Evolutionary conservation across 192 early-diverging fungal genomes (phyloP).

Genomic region (Umbelopsis vinacea): DNA sequence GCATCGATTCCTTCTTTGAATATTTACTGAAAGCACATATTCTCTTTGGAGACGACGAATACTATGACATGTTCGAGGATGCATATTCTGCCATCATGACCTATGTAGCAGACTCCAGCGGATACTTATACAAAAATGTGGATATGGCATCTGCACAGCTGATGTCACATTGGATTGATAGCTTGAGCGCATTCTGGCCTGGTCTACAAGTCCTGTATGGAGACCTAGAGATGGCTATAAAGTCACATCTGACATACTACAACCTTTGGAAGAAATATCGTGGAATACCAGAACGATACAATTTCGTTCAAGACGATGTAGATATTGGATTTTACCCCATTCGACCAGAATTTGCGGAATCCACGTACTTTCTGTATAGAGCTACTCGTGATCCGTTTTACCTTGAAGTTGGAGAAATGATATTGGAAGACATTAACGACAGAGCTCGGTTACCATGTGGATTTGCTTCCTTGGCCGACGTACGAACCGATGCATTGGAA

Average conservation of each 20-base stretch:
- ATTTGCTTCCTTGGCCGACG: slow-evolving; percentile 73
- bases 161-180: slow-evolving; percentile 81
- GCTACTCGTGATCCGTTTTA: slow-evolving; percentile 93
- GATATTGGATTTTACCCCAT: slow-evolving; percentile 81
- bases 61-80: slow-evolving; percentile 74
- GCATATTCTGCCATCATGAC: slow-evolving; percentile 72
- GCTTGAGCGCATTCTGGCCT: slow-evolving; percentile 89
- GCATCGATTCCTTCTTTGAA: slow-evolving; percentile 92
- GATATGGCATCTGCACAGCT: slow-evolving; percentile 75
- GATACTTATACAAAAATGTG: slow-evolving; percentile 88
- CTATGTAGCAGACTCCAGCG: slow-evolving; percentile 67
- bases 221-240: slow-evolving; percentile 84
- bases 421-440: slow-evolving; percentile 79
- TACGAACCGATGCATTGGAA: slow-evolving; percentile 64
- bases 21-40: slow-evolving; percentile 91
- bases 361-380: slow-evolving; percentile 89
- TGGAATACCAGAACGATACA: slow-evolving; percentile 88
- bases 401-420: slow-evolving; percentile 85
- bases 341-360: slow-evolving; percentile 94
- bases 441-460: slow-evolving; percentile 78
- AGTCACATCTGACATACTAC: slow-evolving; percentile 80
- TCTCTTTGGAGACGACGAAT: slow-evolving; percentile 83
- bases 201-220: slow-evolving; percentile 91
- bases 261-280: slow-evolving; percentile 88
- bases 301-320: slow-evolving; percentile 67